Conservation (phyloP, 257 asterid species). For the Capsicum chinense region DNA sequence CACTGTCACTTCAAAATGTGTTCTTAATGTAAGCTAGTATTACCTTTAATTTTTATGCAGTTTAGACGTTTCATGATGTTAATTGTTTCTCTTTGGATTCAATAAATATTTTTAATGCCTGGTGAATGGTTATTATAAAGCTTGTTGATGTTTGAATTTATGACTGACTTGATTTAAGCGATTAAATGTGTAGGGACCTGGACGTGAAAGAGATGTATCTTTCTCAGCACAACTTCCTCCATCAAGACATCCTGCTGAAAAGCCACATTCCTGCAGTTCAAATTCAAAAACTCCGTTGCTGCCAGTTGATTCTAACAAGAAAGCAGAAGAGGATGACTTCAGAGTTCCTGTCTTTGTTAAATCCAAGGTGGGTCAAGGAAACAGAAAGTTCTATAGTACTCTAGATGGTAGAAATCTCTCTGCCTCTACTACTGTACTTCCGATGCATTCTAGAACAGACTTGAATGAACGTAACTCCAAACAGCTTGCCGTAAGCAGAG, state of each 20-base stretch:
- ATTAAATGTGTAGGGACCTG: slow-evolving; percentile 51
- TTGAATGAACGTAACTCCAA: slow-evolving; percentile 39
- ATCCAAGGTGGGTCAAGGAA: slow-evolving; percentile 44
- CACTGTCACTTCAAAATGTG: neutral
- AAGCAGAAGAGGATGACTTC: slow-evolving; percentile 68
- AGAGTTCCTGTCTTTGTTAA: slow-evolving; percentile 66
- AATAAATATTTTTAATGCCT: neutral
- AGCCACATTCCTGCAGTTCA: slow-evolving; percentile 40
- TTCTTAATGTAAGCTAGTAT: neutral
- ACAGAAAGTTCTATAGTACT: slow-evolving; percentile 30
- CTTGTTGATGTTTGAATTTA: neutral
- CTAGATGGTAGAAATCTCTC: slow-evolving; percentile 38
- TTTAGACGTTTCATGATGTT: neutral
- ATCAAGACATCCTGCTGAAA: slow-evolving; percentile 50
- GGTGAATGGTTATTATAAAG: neutral
- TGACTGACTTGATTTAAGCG: slow-evolving; percentile 10
- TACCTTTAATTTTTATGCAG: neutral
- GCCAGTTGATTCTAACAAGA: slow-evolving; percentile 51
- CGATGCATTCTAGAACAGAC: slow-evolving; percentile 36
- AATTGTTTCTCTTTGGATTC: neutral
- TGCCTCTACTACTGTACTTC: slow-evolving; percentile 38
- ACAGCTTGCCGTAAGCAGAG: slow-evolving; percentile 36
- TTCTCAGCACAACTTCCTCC: slow-evolving; percentile 46
- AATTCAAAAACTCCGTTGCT: slow-evolving; percentile 43
- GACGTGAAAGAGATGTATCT: slow-evolving; percentile 45